Evolutionary conservation across 148 eudicot genomes (phyloP), one percentile per base, ranked within the genome.

Genomic region (Chenopodium berlandieri): DNA sequence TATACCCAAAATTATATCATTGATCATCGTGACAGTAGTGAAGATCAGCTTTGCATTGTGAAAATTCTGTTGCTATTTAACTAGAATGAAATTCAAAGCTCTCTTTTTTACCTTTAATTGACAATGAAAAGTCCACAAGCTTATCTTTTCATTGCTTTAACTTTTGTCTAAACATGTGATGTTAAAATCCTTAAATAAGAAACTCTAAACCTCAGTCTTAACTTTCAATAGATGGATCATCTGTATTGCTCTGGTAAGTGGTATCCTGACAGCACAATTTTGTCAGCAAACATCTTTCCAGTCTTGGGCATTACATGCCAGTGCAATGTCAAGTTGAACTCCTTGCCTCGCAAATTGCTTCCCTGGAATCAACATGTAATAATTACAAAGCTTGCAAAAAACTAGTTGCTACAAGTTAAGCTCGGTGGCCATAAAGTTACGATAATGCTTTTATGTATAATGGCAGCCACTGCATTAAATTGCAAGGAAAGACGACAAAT

Each of bases 261-360:
- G 83, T 84, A 95, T 70, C 97, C 97, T 2, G 97, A 78, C 91
- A 89, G 84, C 9, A 89, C 93, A 66, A 90, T 58, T 83, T 93
- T 95, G 88, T 91, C 91, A 14, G 92, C 91, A 83, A 92, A 88
- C 99, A 95, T 95, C 89, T 92, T 93, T 78, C 99, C 97, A n/a
- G 99, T 95, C 89, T 92, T 95, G 71, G 99, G 99, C 97, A 95
- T 95, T 71, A 95, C 94, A 78, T 95, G 99, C 97, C 97, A 95
- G 82, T 95, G 97, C 90, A 95, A 81, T 47, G 97, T 94, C 83
- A 95, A 84, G 88, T 95, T 95, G 79, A 87, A 95, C 58, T 89
- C 90, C 87, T 86, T 92, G 25, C 94, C 97, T 71, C 94, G 84
- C 71, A 95, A 90, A 83, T 91, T 92, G 91, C 90, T 90, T 77